Evolutionary conservation across 1,284 basidiomycete genomes (phyloP), one percentile per base, ranked within the genome.

Genomic region (Sporisorium graminicola): DNA sequence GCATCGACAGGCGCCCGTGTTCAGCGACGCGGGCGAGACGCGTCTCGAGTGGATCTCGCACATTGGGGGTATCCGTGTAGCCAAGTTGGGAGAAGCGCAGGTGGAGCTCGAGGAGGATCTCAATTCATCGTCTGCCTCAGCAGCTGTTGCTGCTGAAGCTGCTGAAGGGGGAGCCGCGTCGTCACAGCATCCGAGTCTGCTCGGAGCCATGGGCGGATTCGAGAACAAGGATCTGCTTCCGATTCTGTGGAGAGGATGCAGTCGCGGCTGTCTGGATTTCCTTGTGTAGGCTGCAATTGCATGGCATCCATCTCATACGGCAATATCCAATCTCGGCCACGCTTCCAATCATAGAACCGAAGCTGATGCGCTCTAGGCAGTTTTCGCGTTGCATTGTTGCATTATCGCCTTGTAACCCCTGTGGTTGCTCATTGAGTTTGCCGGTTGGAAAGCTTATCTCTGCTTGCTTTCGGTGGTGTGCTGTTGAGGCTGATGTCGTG

Each of bases 21-120:
- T 80, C 62, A 60, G 62, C 33, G 55, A 60, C 16, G 54, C 80
- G n/a, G 65, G 42, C 20, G 83, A 82, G 49, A 58, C 60, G 24
- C 61, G 81, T 13, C 43, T 83, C 14, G 83, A 85, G 47, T 85
- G 83, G 83, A 80, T 85, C 37, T 77, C 76, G 35, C 82, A 85
- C 53, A 71, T 85, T 29, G 83, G 72, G 12, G 83, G 83, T 7
- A 60, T 78, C 20, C 66, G 71, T 20, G 80, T 84, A 12, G 79
- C 79, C 18, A 75, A 78, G 59, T 50, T 69, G 13, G 37, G 68
- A 14, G 72, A 71, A 35, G 67, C 65, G 14, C 58, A 72, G 29
- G 58, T 74, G 12, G 64, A 68, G 53, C 43, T 69, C 29, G 57
- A 64, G 31, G 54, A 27, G 7, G 56, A 57, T 57, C 7, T n/a